Base-by-base conservation (phyloP, 2,329 filamentous ascomycete genomes). In the Malbranchea zuffiana region DNA sequence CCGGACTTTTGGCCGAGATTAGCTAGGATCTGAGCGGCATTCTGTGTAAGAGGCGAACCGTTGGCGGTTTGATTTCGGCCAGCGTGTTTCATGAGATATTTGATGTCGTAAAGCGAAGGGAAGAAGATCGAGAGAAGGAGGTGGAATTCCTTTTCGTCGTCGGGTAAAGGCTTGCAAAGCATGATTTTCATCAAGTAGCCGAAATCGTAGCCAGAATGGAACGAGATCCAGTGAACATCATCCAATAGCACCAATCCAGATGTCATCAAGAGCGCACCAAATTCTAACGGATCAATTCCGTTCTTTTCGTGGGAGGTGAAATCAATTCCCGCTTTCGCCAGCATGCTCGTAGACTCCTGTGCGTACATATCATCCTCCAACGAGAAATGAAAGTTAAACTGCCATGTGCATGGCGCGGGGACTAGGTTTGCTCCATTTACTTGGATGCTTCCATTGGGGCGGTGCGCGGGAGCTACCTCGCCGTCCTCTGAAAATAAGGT, bases 341-440 rank as follows among this genome's bases (percentile, higher is more conserved):
- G 72, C 50, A 93, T 85, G 47, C 90, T 82, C 48, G 95, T 95
- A 11, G 86, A 95, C 40, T 86, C 82, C 56, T 94, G 82, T 45
- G 92, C 90, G 63, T 92, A 96, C 90, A 98, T 98, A 62, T 98
- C 90, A 25, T 88, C 78, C 48, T 90, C 82, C 6, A 95, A 71
- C 1, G 85, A 90, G 61, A 96, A 98, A 50, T 87, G 81, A 64
- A 98, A 98, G 68, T 98, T 96, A 71, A 98, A 98, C 50, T 95
- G 88, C 90, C 90, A 98, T 12, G 88, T 92, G 55, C 82, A 92
- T 11, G 84, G 88, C 41, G 85, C 78, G 23, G 60, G 59, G n/a
- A 68, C 56, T 37, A 72, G 62, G 45, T 68, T 68, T 44, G 67
- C 69, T 13, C 60, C 62, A 45, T 72, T 71, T 17, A 62, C 60